Percentiles rank a stretch among this genome's conserved stretches.
phyloP scores from a whole-genome alignment of 257 asterid species.

The Euphrasia confusa region DNA sequence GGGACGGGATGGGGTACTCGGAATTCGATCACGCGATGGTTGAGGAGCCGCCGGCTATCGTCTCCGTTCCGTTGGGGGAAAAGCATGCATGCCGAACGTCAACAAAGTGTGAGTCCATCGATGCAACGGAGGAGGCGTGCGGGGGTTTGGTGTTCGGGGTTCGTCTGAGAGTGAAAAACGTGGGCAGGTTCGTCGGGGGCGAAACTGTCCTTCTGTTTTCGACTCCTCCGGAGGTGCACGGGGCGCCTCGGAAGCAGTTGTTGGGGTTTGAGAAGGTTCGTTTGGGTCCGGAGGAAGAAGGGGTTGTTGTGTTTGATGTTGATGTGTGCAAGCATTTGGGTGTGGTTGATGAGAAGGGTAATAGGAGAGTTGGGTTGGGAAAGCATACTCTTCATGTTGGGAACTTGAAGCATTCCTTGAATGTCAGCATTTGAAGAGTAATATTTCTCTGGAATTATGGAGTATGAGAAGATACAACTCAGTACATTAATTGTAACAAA shows the following conservation, averaged over 20 bases:
- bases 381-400: constrained; percentile 59
- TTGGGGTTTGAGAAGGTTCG: constrained; percentile 46
- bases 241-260: constrained; percentile 51
- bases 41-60: constrained; percentile 27
- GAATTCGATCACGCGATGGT: constrained; percentile 32
- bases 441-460: no score
- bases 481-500: no score
- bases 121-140: constrained; percentile 33
- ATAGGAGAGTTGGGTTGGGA: constrained; percentile 52
- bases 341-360: constrained; percentile 55
- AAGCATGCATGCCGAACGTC: constrained; percentile 1
- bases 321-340: constrained; percentile 72
- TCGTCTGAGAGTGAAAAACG: constrained; percentile 41
- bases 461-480: no score
- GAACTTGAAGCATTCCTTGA: constrained; percentile 43
- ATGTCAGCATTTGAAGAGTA: constrained; percentile 30
- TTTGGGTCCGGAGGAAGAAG: constrained; percentile 38
- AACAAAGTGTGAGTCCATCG: constrained; percentile 39
- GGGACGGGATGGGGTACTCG: constrained; percentile 66
- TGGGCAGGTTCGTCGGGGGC: constrained; percentile 44
- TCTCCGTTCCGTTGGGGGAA: constrained; percentile 28
- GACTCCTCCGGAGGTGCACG: constrained; percentile 43
- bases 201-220: constrained; percentile 46
- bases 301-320: constrained; percentile 39
- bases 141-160: constrained; percentile 28